phyloP scores from a whole-genome alignment of 148 eudicot genomes.

The Oxyria digyna region DNA sequence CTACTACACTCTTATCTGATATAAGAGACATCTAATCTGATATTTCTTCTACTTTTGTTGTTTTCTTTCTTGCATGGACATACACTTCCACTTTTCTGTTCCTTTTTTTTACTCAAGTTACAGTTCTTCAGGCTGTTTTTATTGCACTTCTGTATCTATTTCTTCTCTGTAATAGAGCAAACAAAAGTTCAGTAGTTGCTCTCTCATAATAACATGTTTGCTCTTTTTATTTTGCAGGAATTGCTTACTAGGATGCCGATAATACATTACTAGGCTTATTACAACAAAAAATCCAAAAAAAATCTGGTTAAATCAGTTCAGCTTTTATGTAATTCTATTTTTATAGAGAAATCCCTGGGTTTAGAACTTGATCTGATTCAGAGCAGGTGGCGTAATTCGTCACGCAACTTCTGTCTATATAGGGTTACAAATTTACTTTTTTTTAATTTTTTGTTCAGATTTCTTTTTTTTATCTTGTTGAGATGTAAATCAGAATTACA shows the following conservation, averaged over 20 bases:
- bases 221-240: slow-evolving; percentile 33
- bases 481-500: slow-evolving; percentile 23
- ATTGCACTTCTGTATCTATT: not conserved
- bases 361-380: slow-evolving; percentile 5
- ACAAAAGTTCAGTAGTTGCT: not conserved
- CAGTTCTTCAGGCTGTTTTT: not conserved
- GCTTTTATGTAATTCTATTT: slow-evolving; percentile 4
- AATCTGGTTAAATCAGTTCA: not conserved
- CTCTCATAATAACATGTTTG: not conserved
- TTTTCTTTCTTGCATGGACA: no score
- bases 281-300: not conserved
- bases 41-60: no score
- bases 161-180: not conserved
- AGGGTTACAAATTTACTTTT: slow-evolving; percentile 14
- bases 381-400: slow-evolving; percentile 5
- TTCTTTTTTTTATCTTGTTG: slow-evolving; percentile 17
- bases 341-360: slow-evolving; percentile 1
- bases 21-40: no score
- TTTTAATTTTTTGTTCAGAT: slow-evolving; percentile 8
- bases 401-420: slow-evolving; percentile 15
- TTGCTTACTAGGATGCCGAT: slow-evolving; percentile 41
- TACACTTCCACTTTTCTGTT: no score
- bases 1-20: not conserved
- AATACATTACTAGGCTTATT: slow-evolving; percentile 1
- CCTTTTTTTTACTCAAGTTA: not conserved